Base-by-base conservation (phyloP, 179 eudicot species). In the Amaranthus tricolor region DNA sequence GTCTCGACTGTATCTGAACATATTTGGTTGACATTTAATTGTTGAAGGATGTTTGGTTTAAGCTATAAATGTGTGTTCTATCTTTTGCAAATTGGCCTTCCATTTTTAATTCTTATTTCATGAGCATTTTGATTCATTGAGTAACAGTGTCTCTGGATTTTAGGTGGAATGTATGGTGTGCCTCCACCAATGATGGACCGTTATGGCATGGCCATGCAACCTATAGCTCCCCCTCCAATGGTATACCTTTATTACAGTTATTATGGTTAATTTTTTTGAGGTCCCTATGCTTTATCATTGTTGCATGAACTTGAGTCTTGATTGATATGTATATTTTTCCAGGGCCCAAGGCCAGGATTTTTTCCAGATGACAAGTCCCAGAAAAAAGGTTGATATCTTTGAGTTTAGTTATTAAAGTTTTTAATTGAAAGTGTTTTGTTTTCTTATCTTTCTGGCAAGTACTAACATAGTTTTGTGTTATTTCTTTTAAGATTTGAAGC, bases 91-190 rank as follows among this genome's bases (percentile, higher is more conserved):
- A 0, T 16, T 24, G 31, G 31, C 31, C 31, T 19, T 58, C 5
- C 47, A 3, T 43, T 16, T 47, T 31, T 12, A 20, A 15, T 21
- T 13, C 8, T 60, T 72, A 3, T 9, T 16, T 14, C 11, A n/a
- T 19, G 49, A 49, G 20, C 47, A 60, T 62, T 52, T 62, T 24
- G 57, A 49, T 51, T 20, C 61, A 20, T 19, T 19, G 14, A 2
- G 2, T 76, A 4, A 44, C 6, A 62, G 20, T 62, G 12, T 11
- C 9, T 47, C 56, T 1, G 64, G 16, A 54, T 43, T 68, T 59
- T 87, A 93, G 99, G 97, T 82, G 97, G 92, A 74, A 86, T 95
- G 86, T 93, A 93, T 76, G 89, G 90, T 66, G 80, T 93, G 85
- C 96, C 96, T 49, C 97, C 97, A 7, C 73, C 85, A 21, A 78